Base-by-base conservation (phyloP, 495 filamentous ascomycete species). In the Penicillium egyptiacum region DNA sequence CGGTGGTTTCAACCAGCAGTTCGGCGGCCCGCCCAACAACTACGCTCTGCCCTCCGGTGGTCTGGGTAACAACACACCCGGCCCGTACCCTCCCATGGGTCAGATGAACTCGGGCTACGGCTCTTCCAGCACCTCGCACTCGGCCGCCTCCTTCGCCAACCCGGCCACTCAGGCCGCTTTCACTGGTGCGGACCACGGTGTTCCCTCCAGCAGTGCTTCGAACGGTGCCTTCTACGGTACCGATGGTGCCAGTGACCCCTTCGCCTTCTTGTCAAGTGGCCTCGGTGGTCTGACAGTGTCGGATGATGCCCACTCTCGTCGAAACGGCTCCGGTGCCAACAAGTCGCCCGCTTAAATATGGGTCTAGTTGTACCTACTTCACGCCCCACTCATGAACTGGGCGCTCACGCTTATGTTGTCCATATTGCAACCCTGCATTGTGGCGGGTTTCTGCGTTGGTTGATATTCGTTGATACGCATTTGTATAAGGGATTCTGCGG, bases 151-250 rank as follows among this genome's bases (percentile, higher is more conserved):
- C 2, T 98, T 98, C 64, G 92, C 96, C 67, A 95, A 92, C 75
- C 89, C 94, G 31, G 89, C 90, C 43, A 88, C 90, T 30, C 92
- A 96, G 78, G 90, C 90, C 16, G 92, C 92, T 19, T 96, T 96
- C 76, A 86, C 88, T 53, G 90, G 89, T 19, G 92, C 90, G 31
- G 86, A 88, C 65, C 91, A 88, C 66, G 86, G 84, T 40, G 72
- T 74, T 43, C 70, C 77, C 16, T 81, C 81, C 28, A 74, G 75
- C 41, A 80, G 75, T 53, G 74, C 72, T 47, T 74, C 79, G 14
- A 85, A 85, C 59, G 82, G 81, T 37, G 74, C 74, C 31, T 76
- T 89, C 75, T 67, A 85, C 74, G 68, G 78, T 33, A 74, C 84
- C 70, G 71, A 89, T 57, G 80, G 78, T 5, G 82, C 88, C 50